Percentiles rank a stretch among this genome's conserved stretches.
These are phyloP conservation scores for Russula olivacea DNA, from an alignment of 768 basidiomycete genomes.

Conservation along the genomic window DNA sequence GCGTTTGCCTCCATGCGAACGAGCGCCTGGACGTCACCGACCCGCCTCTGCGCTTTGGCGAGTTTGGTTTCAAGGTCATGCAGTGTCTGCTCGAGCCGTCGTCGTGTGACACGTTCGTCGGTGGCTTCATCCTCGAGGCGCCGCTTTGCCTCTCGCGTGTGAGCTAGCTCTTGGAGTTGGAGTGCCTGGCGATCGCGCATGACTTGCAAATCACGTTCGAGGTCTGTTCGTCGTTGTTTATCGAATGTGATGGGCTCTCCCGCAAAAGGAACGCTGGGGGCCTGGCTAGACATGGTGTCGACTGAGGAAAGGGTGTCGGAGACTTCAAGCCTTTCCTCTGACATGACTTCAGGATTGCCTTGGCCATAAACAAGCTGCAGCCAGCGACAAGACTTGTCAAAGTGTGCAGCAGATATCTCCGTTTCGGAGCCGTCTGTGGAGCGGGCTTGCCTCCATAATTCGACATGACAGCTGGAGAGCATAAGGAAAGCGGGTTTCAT, in stretches of 20 bases:
- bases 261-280: not conserved
- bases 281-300: not conserved
- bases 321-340: not conserved
- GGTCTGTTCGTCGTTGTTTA: slow-evolving; percentile 13
- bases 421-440: slow-evolving; percentile 24
- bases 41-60: slow-evolving; percentile 8
- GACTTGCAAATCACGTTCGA: slow-evolving; percentile 37
- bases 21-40: slow-evolving; percentile 7
- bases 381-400: slow-evolving; percentile 39
- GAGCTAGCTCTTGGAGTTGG: slow-evolving; percentile 31
- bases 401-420: slow-evolving; percentile 34
- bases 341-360: slow-evolving; percentile 11
- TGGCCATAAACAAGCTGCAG: slow-evolving; percentile 46
- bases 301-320: not conserved
- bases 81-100: slow-evolving; percentile 24
- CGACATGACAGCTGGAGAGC: slow-evolving; percentile 49
- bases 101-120: slow-evolving; percentile 26
- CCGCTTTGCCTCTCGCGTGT: slow-evolving; percentile 37
- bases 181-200: slow-evolving; percentile 35
- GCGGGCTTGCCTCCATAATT: slow-evolving; percentile 37
- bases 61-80: slow-evolving; percentile 19
- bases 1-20: slow-evolving; percentile 7
- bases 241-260: not conserved
- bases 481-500: slow-evolving; percentile 49
- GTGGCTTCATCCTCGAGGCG: slow-evolving; percentile 38